A percentile compares a stretch with the other conserved stretches of the same genome.
These are phyloP conservation scores for Eucalyptus viminalis DNA, from an alignment of 345 rosid genomes.

Conservation along the genomic window DNA sequence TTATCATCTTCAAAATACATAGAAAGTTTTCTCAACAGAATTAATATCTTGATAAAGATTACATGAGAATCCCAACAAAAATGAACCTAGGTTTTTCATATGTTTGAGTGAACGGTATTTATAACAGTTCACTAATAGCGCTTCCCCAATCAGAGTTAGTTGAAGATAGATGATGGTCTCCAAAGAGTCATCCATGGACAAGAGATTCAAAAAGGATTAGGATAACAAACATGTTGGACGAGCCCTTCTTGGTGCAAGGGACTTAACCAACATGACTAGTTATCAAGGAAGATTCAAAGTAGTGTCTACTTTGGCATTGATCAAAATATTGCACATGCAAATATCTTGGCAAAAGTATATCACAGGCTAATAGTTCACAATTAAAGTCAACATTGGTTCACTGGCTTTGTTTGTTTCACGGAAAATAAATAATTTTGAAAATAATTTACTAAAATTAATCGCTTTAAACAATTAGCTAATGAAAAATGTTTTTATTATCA, in stretches of 20 bases:
- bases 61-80: not conserved
- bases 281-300: not conserved
- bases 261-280: not conserved
- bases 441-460: no score
- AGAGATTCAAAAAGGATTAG: not conserved
- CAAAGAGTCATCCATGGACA: not conserved
- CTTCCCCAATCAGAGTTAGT: not conserved
- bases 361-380: no score
- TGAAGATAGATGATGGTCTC: no score
- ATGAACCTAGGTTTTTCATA: not conserved
- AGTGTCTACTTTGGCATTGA: not conserved
- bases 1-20: not conserved
- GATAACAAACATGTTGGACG: not conserved
- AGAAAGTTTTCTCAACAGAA: accelerated
- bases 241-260: not conserved
- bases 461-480: no score
- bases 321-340: no score
- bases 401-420: accelerated
- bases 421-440: no score
- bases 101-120: not conserved
- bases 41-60: not conserved
- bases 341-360: no score
- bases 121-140: accelerated
- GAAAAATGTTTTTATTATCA: no score
- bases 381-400: no score